Evolutionary conservation across 345 rosid genomes (phyloP), one percentile per base, ranked within the genome.

Genomic region (Euclidium syriacum): DNA sequence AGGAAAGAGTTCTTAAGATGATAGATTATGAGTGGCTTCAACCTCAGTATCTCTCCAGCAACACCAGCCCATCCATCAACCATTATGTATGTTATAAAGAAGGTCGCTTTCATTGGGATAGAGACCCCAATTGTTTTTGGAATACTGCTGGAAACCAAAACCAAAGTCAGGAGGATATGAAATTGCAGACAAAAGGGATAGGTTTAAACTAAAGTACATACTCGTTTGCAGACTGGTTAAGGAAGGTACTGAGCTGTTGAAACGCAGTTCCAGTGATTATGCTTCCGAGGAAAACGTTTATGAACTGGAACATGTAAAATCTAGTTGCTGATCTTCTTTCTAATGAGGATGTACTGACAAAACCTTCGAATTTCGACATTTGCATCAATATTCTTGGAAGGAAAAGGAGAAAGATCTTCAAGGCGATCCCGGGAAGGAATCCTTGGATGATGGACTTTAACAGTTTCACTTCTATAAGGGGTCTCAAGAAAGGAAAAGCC

Each of bases 31-130:
- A 94, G 78, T 3, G 95, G 96, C 64, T 81, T 87, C 71, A 94
- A 60, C 73, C 99, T 78, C 50, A 94, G 66, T 54, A 90, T 90
- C 80, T 94, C 97, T 25, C 84, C 99, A 29, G 99, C 99, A 17
- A 85, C 94, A 64, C 99, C 97, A 32, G 99, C 97, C 97, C 99
- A 94, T 44, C 99, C 98, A 54, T 89, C 98, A 42, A 89, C 98
- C 96, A 89, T 91, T 62, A 88, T 86, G 27, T 86, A 91, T 18
- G 98, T 91, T 60, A 91, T 86, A 78, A 91, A 91, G 82, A 91
- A 91, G 2, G 98, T 88, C 7, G 96, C 98, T 68, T 94, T 94
- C 95, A 87, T 89, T 12, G 99, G 99, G 65, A 94, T 86, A 9
- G 97, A 89, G 52, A 73, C 83, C 6, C 97, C 97, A 6, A 94